Evolutionary conservation across 2,329 filamentous ascomycete genomes (phyloP).

Genomic region (Hirsutella thompsonii): DNA sequence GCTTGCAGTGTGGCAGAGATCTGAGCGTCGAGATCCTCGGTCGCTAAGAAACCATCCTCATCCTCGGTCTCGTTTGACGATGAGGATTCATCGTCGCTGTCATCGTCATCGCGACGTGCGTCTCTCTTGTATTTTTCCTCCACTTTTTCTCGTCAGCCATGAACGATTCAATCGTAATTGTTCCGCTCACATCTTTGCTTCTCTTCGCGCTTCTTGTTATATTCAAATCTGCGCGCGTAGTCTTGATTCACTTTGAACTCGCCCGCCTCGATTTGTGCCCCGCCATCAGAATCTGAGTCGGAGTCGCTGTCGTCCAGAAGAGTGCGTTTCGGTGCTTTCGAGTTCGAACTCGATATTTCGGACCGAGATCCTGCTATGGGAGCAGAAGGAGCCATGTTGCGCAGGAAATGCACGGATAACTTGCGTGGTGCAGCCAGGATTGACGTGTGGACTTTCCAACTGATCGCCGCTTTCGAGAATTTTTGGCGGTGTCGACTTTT

Average conservation of each 20-base stretch:
- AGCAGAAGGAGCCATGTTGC: constrained; percentile 6
- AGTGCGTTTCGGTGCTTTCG: constrained; percentile 23
- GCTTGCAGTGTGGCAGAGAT: constrained; percentile 80
- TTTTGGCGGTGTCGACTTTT: constrained; percentile 19
- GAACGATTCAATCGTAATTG: not conserved
- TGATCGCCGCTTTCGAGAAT: constrained; percentile 8
- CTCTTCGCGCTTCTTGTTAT: constrained; percentile 96
- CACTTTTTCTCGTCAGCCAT: constrained; percentile 29
- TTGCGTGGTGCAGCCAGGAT: not conserved
- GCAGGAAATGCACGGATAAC: not conserved
- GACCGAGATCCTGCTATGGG: constrained; percentile 28
- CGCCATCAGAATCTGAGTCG: constrained; percentile 35
- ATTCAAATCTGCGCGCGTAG: constrained; percentile 78
- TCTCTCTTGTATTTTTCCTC: constrained; percentile 67
- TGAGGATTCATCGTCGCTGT: constrained; percentile 38
- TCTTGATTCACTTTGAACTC: constrained; percentile 79
- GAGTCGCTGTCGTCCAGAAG: constrained; percentile 45
- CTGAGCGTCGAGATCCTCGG: constrained; percentile 71
- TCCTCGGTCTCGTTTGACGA: constrained; percentile 77
- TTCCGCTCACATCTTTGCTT: constrained; percentile 47
- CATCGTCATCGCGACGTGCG: constrained; percentile 27
- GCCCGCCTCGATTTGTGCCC: constrained; percentile 22
- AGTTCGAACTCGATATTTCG: not conserved
- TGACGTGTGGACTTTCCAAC: not conserved
- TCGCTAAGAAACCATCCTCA: constrained; percentile 77